A percentile compares a stretch with the other conserved stretches of the same genome.
These are phyloP conservation scores for Helicocarpus griseus DNA, from an alignment of 2,329 filamentous ascomycete genomes.

Conservation along the genomic window DNA sequence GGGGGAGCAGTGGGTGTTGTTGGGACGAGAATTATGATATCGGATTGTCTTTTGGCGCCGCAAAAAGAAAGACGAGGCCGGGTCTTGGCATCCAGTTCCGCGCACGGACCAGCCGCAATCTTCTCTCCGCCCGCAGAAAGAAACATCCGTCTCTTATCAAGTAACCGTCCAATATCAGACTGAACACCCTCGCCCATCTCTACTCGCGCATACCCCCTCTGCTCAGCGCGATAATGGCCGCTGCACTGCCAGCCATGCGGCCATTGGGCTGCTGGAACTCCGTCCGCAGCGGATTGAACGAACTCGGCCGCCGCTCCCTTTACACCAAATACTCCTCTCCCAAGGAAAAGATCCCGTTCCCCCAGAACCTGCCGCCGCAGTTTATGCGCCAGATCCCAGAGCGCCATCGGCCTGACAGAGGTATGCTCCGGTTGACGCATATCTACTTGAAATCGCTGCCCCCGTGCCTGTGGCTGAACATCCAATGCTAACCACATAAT, in stretches of 20 bases:
- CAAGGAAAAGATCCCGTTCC: constrained; percentile 31
- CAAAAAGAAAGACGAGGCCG: constrained; percentile 1
- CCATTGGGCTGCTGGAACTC: constrained; percentile 63
- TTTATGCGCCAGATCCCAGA: constrained; percentile 35
- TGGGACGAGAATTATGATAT: background rate
- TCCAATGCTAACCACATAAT: constrained; percentile 1
- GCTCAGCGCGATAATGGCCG: constrained; percentile 42
- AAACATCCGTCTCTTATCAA: background rate
- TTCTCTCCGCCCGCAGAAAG: background rate
- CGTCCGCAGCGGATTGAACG: constrained; percentile 46
- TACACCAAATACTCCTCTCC: constrained; percentile 38
- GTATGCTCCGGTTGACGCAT: constrained; percentile 17
- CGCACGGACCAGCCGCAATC: constrained; percentile 10
- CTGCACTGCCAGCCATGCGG: constrained; percentile 48
- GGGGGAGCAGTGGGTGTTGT: background rate
- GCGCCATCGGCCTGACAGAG: constrained; percentile 27
- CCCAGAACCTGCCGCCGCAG: constrained; percentile 30
- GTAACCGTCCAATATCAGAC: background rate
- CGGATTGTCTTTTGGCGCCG: background rate
- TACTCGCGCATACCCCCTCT: constrained; percentile 14
- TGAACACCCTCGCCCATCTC: constrained; percentile 14
- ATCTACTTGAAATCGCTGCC: background rate
- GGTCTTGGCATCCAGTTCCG: constrained; percentile 8
- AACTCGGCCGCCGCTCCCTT: constrained; percentile 38
- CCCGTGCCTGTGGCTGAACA: background rate